A percentile compares a stretch with the other conserved stretches of the same genome.
Evolutionary conservation across 371 early-diverging fungal species (phyloP).

Genomic region (Mortierella sp.): DNA sequence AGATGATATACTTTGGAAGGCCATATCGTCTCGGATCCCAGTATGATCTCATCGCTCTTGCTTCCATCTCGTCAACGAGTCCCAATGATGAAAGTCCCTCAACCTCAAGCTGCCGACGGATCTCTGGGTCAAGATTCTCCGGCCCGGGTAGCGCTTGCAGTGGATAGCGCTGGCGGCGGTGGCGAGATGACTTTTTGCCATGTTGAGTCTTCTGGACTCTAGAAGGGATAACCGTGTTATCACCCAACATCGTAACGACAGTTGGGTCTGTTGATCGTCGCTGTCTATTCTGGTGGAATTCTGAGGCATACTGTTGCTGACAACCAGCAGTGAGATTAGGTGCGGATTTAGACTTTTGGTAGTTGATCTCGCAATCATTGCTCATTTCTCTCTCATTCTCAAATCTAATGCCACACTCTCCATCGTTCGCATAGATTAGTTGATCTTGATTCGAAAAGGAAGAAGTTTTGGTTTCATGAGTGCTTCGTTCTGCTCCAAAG

Average conservation of each 20-base stretch:
- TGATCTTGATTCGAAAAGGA: not conserved
- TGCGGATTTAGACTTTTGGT: not conserved
- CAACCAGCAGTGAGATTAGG: not conserved
- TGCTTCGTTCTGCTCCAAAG: not conserved
- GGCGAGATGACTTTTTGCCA: not conserved
- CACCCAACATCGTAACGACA: not conserved
- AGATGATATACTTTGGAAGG: conserved; percentile 28
- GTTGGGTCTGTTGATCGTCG: not conserved
- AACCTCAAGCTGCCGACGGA: conserved; percentile 35
- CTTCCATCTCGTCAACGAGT: conserved; percentile 10
- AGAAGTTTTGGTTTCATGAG: not conserved
- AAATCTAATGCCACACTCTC: not conserved
- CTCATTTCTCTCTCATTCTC: not conserved
- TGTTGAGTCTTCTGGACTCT: not conserved
- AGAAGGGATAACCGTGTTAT: not conserved
- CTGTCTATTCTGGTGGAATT: not conserved
- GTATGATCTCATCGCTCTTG: conserved; percentile 10
- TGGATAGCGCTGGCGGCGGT: conserved; percentile 20
- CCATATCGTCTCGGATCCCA: conserved; percentile 50
- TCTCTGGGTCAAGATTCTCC: conserved; percentile 30
- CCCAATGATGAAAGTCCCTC: conserved; percentile 25
- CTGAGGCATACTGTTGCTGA: not conserved
- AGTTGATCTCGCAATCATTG: not conserved
- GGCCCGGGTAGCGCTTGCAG: conserved; percentile 39
- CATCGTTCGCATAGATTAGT: not conserved